Conservation (phyloP, 306 rosid genomes). For the Pterocarpus macrocarpus region DNA sequence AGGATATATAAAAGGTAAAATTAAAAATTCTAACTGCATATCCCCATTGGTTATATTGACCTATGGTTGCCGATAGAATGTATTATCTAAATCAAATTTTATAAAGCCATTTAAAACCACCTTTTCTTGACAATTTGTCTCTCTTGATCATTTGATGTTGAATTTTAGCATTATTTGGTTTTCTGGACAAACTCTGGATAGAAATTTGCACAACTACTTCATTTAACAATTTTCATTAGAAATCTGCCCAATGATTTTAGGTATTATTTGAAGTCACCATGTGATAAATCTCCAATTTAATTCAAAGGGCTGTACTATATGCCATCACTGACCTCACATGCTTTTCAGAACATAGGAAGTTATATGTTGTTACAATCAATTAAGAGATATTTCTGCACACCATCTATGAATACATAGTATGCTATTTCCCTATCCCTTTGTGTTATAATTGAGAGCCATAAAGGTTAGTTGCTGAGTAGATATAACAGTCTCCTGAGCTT, state of each 20-base stretch:
- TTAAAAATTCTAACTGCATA: too few relatives aligned
- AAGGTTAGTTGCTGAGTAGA: not conserved
- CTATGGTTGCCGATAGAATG: too few relatives aligned
- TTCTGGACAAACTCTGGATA: not conserved
- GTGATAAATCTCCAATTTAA: not conserved
- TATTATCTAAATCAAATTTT: too few relatives aligned
- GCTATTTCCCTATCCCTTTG: not conserved
- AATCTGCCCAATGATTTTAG: too few relatives aligned
- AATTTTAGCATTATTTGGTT: not conserved
- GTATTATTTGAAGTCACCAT: too few relatives aligned
- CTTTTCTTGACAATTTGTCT: not conserved
- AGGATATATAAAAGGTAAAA: too few relatives aligned
- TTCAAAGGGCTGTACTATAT: not conserved
- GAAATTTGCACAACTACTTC: not conserved
- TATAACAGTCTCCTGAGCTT: slow-evolving; percentile 10
- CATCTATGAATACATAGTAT: not conserved
- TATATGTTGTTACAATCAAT: not conserved
- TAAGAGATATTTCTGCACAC: slow-evolving; percentile 4
- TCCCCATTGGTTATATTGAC: too few relatives aligned
- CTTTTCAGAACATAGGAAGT: slow-evolving; percentile 13
- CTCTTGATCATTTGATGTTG: slow-evolving; percentile 14
- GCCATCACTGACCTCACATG: slow-evolving; percentile 12
- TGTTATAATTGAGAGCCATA: slow-evolving; percentile 30
- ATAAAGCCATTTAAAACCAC: too few relatives aligned
- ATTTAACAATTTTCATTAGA: not conserved